These are phyloP conservation scores for Spergularia marina DNA, from an alignment of 148 eudicot species.

Conservation along the genomic window DNA sequence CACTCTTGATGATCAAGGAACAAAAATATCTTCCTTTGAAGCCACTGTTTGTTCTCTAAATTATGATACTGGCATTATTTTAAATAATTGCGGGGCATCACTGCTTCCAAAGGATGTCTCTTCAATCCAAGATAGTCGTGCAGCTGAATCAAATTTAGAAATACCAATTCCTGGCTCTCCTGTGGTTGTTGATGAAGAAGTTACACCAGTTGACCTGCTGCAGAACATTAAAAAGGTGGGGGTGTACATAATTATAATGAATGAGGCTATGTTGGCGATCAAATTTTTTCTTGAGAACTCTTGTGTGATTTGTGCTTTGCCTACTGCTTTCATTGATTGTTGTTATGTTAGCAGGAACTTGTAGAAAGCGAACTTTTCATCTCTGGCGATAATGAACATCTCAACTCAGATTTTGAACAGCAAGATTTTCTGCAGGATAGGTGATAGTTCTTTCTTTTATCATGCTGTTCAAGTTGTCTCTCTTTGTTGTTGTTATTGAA, in stretches of 20 bases:
- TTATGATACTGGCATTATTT: conserved; percentile 32
- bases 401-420: conserved; percentile 36
- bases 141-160: conserved; percentile 29
- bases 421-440: conserved; percentile 48
- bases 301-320: conserved; percentile 11
- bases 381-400: conserved; percentile 20
- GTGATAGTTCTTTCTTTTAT: conserved; percentile 29
- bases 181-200: conserved; percentile 36
- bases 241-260: not conserved
- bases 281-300: conserved; percentile 4
- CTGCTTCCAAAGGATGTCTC: conserved; percentile 26
- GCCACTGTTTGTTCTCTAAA: conserved; percentile 36
- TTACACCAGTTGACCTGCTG: conserved; percentile 27
- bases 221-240: conserved; percentile 34
- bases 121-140: conserved; percentile 19
- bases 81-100: conserved; percentile 28
- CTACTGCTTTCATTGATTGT: conserved; percentile 12
- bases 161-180: conserved; percentile 17
- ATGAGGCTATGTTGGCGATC: not conserved
- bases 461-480: too few relatives aligned
- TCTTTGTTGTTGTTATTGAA: not conserved
- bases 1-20: conserved; percentile 27
- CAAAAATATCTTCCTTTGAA: conserved; percentile 28
- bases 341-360: conserved; percentile 37
- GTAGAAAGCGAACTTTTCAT: conserved; percentile 18